Conservation (phyloP, 225 moss, liverwort and hornwort species). For the Straminergon stramineum region DNA sequence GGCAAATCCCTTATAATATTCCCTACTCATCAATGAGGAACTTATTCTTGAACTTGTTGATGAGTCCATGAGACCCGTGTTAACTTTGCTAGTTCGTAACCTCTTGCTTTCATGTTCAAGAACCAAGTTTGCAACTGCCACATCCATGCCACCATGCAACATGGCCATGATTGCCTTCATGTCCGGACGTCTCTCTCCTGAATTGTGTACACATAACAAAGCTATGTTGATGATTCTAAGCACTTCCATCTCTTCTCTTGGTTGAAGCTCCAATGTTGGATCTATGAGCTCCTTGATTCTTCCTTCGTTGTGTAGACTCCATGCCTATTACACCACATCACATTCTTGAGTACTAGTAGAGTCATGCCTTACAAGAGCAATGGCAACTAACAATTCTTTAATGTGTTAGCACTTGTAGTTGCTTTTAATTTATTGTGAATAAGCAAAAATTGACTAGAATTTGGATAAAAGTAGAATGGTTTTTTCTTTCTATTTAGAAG, state of each 20-base stretch:
- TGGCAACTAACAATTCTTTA: too few species aligned
- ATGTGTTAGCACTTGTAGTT: accelerated
- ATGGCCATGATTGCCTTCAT: background rate
- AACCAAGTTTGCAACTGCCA: background rate
- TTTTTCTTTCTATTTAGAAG: too few species aligned
- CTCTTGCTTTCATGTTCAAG: background rate
- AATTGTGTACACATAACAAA: background rate
- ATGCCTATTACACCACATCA: background rate
- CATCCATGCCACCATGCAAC: background rate
- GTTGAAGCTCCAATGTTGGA: background rate
- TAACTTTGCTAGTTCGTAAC: accelerated
- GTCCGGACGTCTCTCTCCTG: background rate
- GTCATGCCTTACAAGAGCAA: background rate
- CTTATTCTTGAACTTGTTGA: background rate
- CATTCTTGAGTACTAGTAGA: background rate
- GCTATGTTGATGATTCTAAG: background rate
- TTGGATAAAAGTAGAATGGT: background rate
- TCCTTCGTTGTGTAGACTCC: background rate
- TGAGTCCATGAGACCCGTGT: accelerated
- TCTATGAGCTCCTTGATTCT: slow-evolving; percentile 1
- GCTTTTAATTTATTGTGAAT: background rate
- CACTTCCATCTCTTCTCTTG: background rate
- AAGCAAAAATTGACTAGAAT: background rate
- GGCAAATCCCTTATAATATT: background rate
- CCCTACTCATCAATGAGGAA: too few species aligned